A percentile compares a stretch with the other conserved stretches of the same genome.
Conservation (phyloP, 2,329 filamentous ascomycete species). For the Podosphaera aphanis region DNA sequence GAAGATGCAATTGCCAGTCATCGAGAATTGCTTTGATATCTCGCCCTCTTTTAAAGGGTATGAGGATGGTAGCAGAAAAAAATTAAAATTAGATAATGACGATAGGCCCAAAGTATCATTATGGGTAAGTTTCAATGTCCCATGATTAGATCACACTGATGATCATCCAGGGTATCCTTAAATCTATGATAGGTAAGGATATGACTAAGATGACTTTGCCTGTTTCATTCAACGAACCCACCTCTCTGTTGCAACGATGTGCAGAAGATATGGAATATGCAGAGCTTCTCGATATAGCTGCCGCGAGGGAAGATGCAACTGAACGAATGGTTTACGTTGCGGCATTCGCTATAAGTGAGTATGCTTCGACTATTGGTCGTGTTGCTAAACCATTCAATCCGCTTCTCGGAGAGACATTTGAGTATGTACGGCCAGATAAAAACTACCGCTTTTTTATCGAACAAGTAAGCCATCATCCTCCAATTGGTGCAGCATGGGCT, state of each 20-base stretch:
- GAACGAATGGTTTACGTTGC: constrained; percentile 88
- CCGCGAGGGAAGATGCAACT: constrained; percentile 62
- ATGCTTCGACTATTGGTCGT: constrained; percentile 86
- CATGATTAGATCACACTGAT: constrained; percentile 9
- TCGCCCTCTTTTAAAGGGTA: constrained; percentile 67
- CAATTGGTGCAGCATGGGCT: constrained; percentile 77
- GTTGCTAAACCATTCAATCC: constrained; percentile 98
- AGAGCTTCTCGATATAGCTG: constrained; percentile 71
- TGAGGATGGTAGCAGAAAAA: constrained; percentile 61
- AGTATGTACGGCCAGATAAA: constrained; percentile 87
- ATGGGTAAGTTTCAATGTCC: constrained; percentile 42
- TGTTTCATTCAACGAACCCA: constrained; percentile 96
- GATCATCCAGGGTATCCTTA: constrained; percentile 54
- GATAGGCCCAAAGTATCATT: constrained; percentile 83
- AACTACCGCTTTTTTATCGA: constrained; percentile 97
- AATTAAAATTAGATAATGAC: constrained; percentile 73
- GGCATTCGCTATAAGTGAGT: constrained; percentile 87
- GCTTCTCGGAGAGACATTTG: constrained; percentile 83
- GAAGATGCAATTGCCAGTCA: constrained; percentile 21
- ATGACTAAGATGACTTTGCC: constrained; percentile 99
- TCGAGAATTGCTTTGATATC: constrained; percentile 31
- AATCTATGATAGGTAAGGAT: constrained; percentile 98
- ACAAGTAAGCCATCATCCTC: constrained; percentile 93
- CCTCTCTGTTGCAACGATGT: constrained; percentile 79
- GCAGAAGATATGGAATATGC: constrained; percentile 97